Conservation (phyloP, 2,329 filamentous ascomycete species). For the Botrytis paeoniae region DNA sequence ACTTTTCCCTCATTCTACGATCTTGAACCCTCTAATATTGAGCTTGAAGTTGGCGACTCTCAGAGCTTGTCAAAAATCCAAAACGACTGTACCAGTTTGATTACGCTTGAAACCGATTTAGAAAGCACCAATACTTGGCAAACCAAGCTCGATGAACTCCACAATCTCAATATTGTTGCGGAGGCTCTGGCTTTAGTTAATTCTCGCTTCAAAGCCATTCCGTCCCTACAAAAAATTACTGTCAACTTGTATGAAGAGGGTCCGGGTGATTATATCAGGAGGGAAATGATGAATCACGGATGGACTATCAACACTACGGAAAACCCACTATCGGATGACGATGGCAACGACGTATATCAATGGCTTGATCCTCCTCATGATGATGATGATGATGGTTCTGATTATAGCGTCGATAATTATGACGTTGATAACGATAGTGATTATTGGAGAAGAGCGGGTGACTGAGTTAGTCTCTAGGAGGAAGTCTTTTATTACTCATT, state of each 20-base stretch:
- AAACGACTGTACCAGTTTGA: constrained; percentile 25
- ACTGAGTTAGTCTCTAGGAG: not conserved
- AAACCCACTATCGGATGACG: constrained; percentile 21
- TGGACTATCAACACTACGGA: constrained; percentile 28
- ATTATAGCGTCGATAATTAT: not conserved
- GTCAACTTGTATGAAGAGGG: constrained; percentile 27
- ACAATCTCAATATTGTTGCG: constrained; percentile 19
- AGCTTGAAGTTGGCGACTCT: constrained; percentile 19
- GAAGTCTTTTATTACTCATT: not conserved
- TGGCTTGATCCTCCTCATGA: not conserved
- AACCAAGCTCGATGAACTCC: constrained; percentile 13
- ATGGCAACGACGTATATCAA: constrained; percentile 21
- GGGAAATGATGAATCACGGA: constrained; percentile 29
- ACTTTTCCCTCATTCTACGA: constrained; percentile 25
- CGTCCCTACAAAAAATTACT: constrained; percentile 30
- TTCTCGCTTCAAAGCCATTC: constrained; percentile 30
- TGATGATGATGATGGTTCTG: not conserved
- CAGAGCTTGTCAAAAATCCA: constrained; percentile 25
- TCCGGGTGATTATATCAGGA: constrained; percentile 25
- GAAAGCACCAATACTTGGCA: constrained; percentile 14
- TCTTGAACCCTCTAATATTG: constrained; percentile 18
- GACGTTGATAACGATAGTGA: constrained; percentile 11
- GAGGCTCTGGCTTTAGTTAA: constrained; percentile 26
- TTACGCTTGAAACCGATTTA: constrained; percentile 23
- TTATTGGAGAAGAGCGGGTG: constrained; percentile 10